phyloP scores from a whole-genome alignment of 345 rosid genomes.

The Cardamine chenopodiifolia region DNA sequence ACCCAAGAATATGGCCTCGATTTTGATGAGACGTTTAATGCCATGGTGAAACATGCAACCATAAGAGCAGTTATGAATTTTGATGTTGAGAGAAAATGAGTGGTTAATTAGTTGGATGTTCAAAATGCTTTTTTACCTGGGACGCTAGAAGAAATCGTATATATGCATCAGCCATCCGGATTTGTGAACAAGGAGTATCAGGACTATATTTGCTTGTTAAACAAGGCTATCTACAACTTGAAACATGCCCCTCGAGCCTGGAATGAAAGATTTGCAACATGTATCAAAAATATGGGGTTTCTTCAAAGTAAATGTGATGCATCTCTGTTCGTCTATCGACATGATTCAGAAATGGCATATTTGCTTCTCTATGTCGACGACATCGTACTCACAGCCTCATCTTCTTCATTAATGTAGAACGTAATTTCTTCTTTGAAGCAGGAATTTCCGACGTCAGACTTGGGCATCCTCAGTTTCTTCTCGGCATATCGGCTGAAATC shows the following conservation, averaged over 20 bases:
- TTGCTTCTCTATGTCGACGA: too few species aligned
- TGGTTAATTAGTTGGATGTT: accelerated
- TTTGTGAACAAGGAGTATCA: too few species aligned
- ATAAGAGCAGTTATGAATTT: too few species aligned
- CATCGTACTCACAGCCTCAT: too few species aligned
- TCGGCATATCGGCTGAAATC: too few species aligned
- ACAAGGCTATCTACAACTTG: neutral
- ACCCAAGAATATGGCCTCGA: neutral
- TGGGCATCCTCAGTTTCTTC: accelerated
- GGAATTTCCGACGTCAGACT: too few species aligned
- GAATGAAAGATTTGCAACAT: neutral
- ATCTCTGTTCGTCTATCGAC: neutral
- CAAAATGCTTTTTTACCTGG: too few species aligned
- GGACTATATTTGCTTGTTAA: neutral
- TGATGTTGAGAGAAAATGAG: too few species aligned
- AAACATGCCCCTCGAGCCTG: neutral
- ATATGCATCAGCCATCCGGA: too few species aligned
- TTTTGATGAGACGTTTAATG: neutral
- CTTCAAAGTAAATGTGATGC: neutral
- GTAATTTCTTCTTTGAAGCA: accelerated
- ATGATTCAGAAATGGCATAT: neutral
- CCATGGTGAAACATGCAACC: neutral
- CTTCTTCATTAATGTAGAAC: accelerated
- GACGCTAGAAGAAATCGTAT: too few species aligned
- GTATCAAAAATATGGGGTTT: accelerated